Evolutionary conservation across 106 monocot species (phyloP).

Genomic region (Dendrobium nobile): DNA sequence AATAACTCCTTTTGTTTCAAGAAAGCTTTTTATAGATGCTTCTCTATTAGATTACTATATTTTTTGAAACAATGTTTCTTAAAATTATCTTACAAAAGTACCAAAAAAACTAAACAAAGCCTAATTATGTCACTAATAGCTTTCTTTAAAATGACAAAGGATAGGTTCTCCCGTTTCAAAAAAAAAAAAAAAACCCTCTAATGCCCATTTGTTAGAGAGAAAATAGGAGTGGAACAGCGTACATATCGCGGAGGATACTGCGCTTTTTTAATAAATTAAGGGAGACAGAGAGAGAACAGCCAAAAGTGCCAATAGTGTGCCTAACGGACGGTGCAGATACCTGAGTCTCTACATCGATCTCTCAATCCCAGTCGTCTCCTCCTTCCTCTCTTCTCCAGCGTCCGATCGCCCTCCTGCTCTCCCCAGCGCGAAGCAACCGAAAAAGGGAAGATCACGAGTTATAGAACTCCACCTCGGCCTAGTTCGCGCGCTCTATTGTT

Average conservation of each 20-base stretch:
- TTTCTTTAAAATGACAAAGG: too few species aligned
- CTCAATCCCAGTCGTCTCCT: constrained; percentile 42
- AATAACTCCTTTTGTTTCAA: too few species aligned
- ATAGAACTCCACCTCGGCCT: neutral
- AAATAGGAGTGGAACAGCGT: too few species aligned
- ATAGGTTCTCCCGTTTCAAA: too few species aligned
- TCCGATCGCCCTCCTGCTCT: constrained; percentile 25
- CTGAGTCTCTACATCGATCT: neutral
- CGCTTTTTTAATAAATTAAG: neutral
- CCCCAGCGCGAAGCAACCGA: constrained; percentile 7
- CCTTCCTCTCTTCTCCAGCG: constrained; percentile 33
- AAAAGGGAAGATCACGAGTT: neutral
- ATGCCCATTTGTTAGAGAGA: neutral
- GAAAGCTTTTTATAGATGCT: too few species aligned
- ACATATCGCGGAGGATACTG: too few species aligned
- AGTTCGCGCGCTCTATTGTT: neutral
- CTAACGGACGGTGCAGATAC: constrained; percentile 11
- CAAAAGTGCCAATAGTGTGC: neutral
- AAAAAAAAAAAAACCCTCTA: too few species aligned
- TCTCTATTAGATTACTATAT: too few species aligned
- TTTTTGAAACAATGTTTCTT: too few species aligned
- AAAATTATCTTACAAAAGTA: too few species aligned
- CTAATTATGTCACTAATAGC: too few species aligned
- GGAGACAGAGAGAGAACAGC: neutral
- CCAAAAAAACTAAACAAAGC: too few species aligned